Conservation (phyloP, 176 grass and related monocot species). For the Miscanthus lutarioriparius region DNA sequence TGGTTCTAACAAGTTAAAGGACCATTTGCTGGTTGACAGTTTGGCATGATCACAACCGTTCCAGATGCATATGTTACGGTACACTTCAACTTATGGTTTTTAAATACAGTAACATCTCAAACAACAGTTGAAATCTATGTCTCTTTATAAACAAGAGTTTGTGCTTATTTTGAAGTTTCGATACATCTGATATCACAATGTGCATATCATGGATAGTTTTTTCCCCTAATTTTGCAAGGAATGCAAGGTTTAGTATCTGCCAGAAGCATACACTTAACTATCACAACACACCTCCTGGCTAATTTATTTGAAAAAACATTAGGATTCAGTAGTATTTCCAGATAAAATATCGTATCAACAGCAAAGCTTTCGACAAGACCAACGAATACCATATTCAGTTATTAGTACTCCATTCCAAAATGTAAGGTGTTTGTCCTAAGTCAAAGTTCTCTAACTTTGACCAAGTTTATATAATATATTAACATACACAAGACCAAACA, state of each 20-base stretch:
- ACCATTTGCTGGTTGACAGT: not conserved
- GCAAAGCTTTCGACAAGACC: not conserved
- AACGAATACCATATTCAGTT: not conserved
- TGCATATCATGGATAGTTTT: not conserved
- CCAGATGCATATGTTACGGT: not conserved
- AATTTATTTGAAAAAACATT: not conserved
- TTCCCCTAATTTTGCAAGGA: not conserved
- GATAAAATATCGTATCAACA: slow-evolving; percentile 6
- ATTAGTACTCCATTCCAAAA: not conserved
- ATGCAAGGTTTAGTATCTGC: not conserved
- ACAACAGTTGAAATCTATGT: not conserved
- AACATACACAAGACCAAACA: not conserved
- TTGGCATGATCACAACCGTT: not conserved
- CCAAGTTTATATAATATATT: not conserved
- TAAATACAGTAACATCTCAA: not conserved
- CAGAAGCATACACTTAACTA: not conserved
- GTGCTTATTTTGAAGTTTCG: not conserved
- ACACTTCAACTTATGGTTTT: not conserved
- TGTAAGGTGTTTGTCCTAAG: not conserved
- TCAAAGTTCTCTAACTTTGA: not conserved
- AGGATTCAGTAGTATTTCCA: not conserved
- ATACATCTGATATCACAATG: not conserved
- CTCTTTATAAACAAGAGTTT: not conserved
- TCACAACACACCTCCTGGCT: not conserved
- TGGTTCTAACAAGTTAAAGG: not conserved